Percentiles rank a stretch among this genome's conserved stretches.
phyloP scores from a whole-genome alignment of 257 asterid species.

The Solanum tarapatanum region DNA sequence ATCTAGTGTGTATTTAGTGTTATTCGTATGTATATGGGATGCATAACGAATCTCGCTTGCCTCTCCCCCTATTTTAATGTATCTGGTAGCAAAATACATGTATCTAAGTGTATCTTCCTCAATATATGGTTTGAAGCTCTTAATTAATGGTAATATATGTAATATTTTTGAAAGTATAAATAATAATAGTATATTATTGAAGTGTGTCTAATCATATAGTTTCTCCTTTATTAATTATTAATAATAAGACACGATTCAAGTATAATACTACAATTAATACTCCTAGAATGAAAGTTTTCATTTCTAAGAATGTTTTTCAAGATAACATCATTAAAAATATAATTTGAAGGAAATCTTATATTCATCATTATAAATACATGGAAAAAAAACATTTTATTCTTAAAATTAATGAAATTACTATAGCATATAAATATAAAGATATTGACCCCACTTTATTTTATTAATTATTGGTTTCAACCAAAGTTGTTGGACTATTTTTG shows the following conservation, averaged over 20 bases:
- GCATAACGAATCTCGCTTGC: no score
- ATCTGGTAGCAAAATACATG: no score
- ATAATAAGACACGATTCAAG: neutral
- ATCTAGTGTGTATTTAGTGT: neutral
- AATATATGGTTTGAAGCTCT: neutral
- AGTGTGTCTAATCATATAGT: neutral
- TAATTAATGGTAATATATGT: no score
- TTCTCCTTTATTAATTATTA: neutral
- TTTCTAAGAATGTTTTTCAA: neutral
- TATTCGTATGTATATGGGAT: neutral
- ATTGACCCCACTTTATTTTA: neutral
- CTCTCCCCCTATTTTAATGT: neutral
- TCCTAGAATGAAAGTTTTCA: neutral
- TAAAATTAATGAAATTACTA: neutral
- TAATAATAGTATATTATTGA: no score
- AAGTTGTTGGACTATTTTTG: conserved; percentile 10
- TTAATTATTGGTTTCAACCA: neutral
- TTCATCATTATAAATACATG: neutral
- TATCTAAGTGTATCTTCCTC: neutral
- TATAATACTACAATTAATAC: neutral
- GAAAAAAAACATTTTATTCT: neutral
- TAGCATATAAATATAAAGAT: neutral
- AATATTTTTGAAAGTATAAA: no score
- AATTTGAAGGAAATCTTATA: neutral
- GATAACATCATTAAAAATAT: neutral